Percentiles rank a stretch among this genome's conserved stretches.
phyloP scores from a whole-genome alignment of 176 grass and related monocot species.

The Poa annua region DNA sequence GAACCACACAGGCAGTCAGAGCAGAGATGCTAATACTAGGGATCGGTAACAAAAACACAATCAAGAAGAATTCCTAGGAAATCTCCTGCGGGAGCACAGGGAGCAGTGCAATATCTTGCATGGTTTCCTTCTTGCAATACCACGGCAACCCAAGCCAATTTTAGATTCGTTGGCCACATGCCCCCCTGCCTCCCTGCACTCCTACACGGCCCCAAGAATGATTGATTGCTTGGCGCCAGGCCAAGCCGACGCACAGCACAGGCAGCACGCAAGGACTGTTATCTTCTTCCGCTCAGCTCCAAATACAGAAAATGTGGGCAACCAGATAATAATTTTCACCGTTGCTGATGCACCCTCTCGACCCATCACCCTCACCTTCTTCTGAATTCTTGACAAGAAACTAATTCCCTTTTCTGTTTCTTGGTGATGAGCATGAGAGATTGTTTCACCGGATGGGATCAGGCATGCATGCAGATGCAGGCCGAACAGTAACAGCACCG shows the following conservation, averaged over 20 bases:
- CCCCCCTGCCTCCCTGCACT: conserved; percentile 58
- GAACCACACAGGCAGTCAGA: not conserved
- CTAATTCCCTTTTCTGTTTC: not conserved
- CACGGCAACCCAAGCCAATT: not conserved
- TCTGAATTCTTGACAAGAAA: not conserved
- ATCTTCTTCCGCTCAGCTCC: not conserved
- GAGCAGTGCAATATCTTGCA: not conserved
- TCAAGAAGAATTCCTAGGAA: not conserved
- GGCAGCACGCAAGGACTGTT: not conserved
- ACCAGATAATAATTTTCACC: not conserved
- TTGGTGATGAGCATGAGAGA: not conserved
- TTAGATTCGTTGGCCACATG: conserved; percentile 33
- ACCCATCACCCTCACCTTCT: not conserved
- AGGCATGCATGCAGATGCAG: conserved; percentile 15
- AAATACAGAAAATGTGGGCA: not conserved
- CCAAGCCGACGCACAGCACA: conserved; percentile 1
- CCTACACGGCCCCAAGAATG: conserved; percentile 37
- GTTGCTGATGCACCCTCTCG: not conserved
- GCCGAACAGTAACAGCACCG: conserved; percentile 23
- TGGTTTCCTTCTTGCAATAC: not conserved
- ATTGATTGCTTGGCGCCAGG: conserved; percentile 27
- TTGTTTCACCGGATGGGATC: conserved; percentile 19
- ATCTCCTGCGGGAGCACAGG: conserved; percentile 1
- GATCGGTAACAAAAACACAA: not conserved
- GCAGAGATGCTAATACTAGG: too few species aligned